Conservation (phyloP, 768 basidiomycete genomes). For the Lactarius sanguifluus region DNA sequence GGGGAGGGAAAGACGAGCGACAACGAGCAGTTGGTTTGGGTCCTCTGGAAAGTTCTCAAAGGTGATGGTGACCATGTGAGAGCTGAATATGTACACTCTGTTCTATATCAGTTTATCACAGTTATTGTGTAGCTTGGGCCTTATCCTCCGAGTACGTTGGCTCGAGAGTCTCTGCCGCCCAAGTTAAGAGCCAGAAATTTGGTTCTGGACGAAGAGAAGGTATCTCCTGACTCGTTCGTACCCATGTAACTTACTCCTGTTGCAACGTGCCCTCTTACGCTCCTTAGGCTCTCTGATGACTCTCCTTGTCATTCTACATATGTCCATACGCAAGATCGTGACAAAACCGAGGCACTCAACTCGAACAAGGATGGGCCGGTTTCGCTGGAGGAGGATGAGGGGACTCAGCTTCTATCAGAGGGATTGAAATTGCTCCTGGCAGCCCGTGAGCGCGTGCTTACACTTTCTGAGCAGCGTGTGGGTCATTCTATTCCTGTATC, state of each 20-base stretch:
- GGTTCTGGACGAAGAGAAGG: constrained; percentile 57
- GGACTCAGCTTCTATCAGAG: constrained; percentile 57
- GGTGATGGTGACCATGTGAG: constrained; percentile 80
- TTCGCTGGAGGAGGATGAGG: constrained; percentile 52
- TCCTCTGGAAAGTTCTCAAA: constrained; percentile 82
- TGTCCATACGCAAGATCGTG: background rate
- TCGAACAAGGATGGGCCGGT: constrained; percentile 30
- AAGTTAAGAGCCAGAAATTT: constrained; percentile 73
- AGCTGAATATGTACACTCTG: constrained; percentile 25
- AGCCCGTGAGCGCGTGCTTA: constrained; percentile 70
- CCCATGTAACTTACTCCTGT: background rate
- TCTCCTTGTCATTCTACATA: background rate
- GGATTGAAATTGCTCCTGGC: constrained; percentile 67
- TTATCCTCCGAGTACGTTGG: constrained; percentile 73
- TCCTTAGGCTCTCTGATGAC: constrained; percentile 3
- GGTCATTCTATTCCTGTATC: constrained; percentile 30
- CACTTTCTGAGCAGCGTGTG: constrained; percentile 74
- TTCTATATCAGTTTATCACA: constrained; percentile 21
- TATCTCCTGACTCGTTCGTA: constrained; percentile 20
- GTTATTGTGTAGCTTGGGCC: constrained; percentile 70
- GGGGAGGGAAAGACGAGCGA: constrained; percentile 48
- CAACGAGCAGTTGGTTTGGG: constrained; percentile 82
- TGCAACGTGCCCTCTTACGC: background rate
- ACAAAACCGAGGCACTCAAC: background rate
- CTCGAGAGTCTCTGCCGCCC: constrained; percentile 71